These are phyloP conservation scores for Trichoderma sp. DNA, from an alignment of 2,329 filamentous ascomycete species.

Conservation along the genomic window DNA sequence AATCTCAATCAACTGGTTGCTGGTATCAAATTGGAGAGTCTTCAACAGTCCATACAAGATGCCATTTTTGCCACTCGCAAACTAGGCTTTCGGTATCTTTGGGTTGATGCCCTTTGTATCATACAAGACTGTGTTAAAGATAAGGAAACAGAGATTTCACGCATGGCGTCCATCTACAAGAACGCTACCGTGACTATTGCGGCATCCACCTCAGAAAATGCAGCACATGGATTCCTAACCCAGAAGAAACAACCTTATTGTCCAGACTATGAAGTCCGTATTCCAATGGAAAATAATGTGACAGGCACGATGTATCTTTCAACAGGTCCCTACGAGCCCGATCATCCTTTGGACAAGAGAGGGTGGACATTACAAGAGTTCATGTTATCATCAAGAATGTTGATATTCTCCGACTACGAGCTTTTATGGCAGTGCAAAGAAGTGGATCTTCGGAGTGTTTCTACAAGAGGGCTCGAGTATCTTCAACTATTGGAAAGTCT, in stretches of 20 bases:
- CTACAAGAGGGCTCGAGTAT: neutral
- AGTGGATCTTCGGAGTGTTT: neutral
- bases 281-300: neutral
- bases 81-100: constrained; percentile 2
- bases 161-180: constrained; percentile 2
- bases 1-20: neutral
- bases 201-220: neutral
- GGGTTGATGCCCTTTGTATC: constrained; percentile 1
- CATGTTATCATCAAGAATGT: neutral
- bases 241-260: neutral
- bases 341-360: constrained; percentile 5
- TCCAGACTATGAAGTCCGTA: neutral
- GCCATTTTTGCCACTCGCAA: neutral
- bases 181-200: constrained; percentile 1
- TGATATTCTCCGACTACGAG: neutral
- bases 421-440: constrained; percentile 11
- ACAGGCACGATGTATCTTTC: neutral
- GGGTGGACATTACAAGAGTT: constrained; percentile 2
- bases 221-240: neutral
- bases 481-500: neutral
- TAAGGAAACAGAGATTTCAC: neutral
- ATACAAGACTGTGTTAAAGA: neutral
- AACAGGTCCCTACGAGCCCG: neutral
- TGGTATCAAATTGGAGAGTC: neutral
- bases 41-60: neutral